Conservation (phyloP, 2,329 filamentous ascomycete genomes). For the Aspergillus uvarum region DNA sequence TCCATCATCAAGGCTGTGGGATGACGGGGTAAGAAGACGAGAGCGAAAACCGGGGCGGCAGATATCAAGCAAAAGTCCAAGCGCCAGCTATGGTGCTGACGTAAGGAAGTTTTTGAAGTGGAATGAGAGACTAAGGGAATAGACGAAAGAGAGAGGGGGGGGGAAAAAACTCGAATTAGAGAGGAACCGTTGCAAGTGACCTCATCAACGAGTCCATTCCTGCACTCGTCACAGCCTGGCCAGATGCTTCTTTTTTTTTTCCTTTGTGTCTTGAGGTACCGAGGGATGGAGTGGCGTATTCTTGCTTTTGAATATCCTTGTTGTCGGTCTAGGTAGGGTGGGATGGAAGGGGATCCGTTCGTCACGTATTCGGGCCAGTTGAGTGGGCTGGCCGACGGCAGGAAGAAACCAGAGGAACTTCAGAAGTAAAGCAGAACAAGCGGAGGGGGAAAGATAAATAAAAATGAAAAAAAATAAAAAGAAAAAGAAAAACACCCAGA, state of each 20-base stretch:
- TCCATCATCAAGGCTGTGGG: slow-evolving; percentile 38
- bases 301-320: slow-evolving; percentile 5
- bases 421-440: background rate
- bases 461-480: background rate
- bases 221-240: slow-evolving; percentile 29
- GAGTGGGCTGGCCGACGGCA: background rate
- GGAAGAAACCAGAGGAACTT: slow-evolving; percentile 8
- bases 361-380: background rate
- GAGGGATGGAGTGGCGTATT: background rate
- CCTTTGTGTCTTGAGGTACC: slow-evolving; percentile 4
- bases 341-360: background rate
- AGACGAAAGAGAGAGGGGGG: background rate
- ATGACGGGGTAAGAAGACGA: slow-evolving; percentile 13
- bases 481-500: too few relatives aligned
- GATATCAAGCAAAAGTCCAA: slow-evolving; percentile 22
- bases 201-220: slow-evolving; percentile 40
- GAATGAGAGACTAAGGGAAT: slow-evolving; percentile 7
- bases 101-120: slow-evolving; percentile 3
- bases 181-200: slow-evolving; percentile 27
- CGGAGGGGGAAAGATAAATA: background rate
- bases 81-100: slow-evolving; percentile 14
- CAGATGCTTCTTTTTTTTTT: slow-evolving; percentile 7
- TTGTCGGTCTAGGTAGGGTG: background rate
- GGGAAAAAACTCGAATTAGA: slow-evolving; percentile 22
- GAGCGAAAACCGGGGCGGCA: slow-evolving; percentile 20